These are phyloP conservation scores for Halteria grandinella DNA, from an alignment of 73 alveolate species.

Conservation along the genomic window DNA sequence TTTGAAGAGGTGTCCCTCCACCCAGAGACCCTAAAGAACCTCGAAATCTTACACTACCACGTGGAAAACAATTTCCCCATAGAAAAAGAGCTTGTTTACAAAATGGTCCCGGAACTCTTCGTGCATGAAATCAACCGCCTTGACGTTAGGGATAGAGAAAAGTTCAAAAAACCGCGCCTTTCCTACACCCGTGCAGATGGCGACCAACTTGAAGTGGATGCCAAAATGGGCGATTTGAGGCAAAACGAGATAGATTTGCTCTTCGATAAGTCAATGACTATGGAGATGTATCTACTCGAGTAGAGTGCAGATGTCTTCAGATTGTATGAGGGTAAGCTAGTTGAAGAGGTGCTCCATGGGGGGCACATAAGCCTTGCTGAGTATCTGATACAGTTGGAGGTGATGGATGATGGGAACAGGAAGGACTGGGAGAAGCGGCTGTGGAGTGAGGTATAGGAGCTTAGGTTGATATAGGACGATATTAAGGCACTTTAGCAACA, in stretches of 20 bases:
- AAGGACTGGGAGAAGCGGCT: conserved; percentile 59
- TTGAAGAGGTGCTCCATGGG: conserved; percentile 29
- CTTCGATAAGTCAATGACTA: conserved; percentile 32
- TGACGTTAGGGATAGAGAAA: conserved; percentile 27
- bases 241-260: conserved; percentile 51
- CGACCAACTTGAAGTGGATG: conserved; percentile 58
- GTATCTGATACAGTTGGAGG: conserved; percentile 51
- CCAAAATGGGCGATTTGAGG: not conserved
- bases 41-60: conserved; percentile 78
- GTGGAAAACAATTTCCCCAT: conserved; percentile 82
- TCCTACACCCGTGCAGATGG: conserved; percentile 66
- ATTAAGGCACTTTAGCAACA: conserved; percentile 45
- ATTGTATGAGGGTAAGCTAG: conserved; percentile 29
- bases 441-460: conserved; percentile 49
- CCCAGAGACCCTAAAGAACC: conserved; percentile 77
- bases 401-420: conserved; percentile 59
- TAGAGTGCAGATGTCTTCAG: conserved; percentile 41
- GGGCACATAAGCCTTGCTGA: conserved; percentile 38
- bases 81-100: conserved; percentile 74
- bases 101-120: conserved; percentile 82
- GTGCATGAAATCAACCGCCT: conserved; percentile 59
- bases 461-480: conserved; percentile 51
- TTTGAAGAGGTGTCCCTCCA: conserved; percentile 73
- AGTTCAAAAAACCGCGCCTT: conserved; percentile 13
- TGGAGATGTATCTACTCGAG: conserved; percentile 61